These are phyloP conservation scores for Apiospora sp. DNA, from an alignment of 2,329 filamentous ascomycete genomes.

Conservation along the genomic window DNA sequence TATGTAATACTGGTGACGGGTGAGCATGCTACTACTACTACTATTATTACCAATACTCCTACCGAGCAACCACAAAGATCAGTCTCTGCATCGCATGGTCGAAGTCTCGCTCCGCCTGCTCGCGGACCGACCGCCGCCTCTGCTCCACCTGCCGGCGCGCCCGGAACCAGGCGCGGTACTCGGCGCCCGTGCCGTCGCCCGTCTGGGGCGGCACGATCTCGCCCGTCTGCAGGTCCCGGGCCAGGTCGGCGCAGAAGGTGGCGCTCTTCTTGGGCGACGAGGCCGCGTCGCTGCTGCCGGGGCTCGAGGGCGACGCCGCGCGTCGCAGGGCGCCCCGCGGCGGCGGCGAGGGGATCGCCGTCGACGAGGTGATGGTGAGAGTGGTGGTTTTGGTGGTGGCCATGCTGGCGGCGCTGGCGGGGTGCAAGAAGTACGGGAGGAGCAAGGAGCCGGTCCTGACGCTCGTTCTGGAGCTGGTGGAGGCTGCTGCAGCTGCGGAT, in stretches of 20 bases:
- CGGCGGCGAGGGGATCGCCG: neutral
- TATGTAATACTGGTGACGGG: neutral
- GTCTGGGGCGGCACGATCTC: constrained; percentile 33
- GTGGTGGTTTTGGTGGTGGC: constrained; percentile 7
- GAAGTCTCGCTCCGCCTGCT: constrained; percentile 3
- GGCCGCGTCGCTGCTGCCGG: neutral
- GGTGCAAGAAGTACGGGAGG: neutral
- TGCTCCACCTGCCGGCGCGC: neutral
- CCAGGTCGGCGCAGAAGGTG: constrained; percentile 17
- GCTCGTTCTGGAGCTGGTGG: neutral
- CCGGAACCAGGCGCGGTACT: constrained; percentile 30
- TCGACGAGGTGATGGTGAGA: constrained; percentile 4
- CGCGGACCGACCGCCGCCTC: constrained; percentile 5
- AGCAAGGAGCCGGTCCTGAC: constrained; percentile 1
- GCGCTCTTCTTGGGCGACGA: constrained; percentile 6
- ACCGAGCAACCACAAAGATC: neutral
- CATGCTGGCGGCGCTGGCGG: neutral
- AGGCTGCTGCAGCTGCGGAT: neutral
- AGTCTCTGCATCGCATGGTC: neutral
- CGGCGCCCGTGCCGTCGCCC: constrained; percentile 26
- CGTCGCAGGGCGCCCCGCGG: constrained; percentile 1
- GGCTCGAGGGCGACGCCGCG: neutral
- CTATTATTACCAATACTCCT: neutral
- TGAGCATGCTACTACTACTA: neutral
- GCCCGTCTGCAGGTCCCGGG: constrained; percentile 23